Conservation (phyloP, 2,329 filamentous ascomycete genomes). For the Arachnopeziza araneosa region DNA sequence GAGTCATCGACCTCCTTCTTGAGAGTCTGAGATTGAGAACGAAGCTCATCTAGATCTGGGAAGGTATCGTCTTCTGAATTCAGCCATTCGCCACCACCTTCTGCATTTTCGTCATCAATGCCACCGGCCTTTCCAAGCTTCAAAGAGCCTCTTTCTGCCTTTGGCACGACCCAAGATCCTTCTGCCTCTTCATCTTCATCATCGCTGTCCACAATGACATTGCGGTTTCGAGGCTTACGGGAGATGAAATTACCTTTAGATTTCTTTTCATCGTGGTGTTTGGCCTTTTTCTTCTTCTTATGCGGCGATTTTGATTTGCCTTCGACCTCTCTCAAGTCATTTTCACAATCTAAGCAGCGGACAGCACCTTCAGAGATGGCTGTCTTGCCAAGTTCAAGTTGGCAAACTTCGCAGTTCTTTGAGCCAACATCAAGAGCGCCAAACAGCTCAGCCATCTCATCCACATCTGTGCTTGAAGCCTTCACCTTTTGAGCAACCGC, state of each 20-base stretch:
- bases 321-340: conserved; percentile 60
- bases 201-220: conserved; percentile 60
- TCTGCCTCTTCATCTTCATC: conserved; percentile 59
- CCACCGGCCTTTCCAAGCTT: conserved; percentile 75
- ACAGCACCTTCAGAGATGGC: conserved; percentile 39
- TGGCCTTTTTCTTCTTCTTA: conserved; percentile 35
- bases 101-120: conserved; percentile 79
- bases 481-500: conserved; percentile 41
- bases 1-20: conserved; percentile 22
- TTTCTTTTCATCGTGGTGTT: conserved; percentile 12
- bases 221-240: conserved; percentile 36
- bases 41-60: conserved; percentile 31
- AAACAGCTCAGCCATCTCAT: conserved; percentile 80
- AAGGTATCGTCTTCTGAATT: conserved; percentile 54
- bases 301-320: conserved; percentile 38
- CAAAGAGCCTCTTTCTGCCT: conserved; percentile 54
- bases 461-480: conserved; percentile 53
- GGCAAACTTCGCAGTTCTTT: conserved; percentile 32
- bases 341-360: conserved; percentile 68
- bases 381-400: conserved; percentile 27
- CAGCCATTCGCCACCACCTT: conserved; percentile 78
- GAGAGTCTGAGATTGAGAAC: conserved; percentile 12
- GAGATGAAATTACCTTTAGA: not conserved
- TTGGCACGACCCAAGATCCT: conserved; percentile 74
- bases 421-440: conserved; percentile 60